Evolutionary conservation across 2,329 filamentous ascomycete species (phyloP).

Genomic region (Fusarium sp.): DNA sequence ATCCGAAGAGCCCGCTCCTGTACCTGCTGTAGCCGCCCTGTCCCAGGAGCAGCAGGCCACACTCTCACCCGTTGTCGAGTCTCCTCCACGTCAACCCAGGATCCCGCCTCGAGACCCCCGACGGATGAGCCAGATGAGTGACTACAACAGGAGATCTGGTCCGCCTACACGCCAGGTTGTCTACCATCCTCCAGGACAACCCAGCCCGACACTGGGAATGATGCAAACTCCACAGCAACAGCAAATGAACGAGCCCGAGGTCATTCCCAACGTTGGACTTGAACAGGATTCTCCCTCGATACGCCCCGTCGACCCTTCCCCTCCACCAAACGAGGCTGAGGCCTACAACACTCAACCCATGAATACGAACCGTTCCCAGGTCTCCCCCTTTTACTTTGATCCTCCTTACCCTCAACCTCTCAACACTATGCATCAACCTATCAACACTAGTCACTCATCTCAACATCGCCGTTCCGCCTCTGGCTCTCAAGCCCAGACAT

Average conservation of each 20-base stretch:
- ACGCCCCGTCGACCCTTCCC: conserved; percentile 52
- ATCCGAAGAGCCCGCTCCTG: conserved; percentile 37
- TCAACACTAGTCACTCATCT: conserved; percentile 24
- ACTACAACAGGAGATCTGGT: conserved; percentile 35
- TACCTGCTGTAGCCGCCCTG: conserved; percentile 24
- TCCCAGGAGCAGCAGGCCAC: conserved; percentile 43
- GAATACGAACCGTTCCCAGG: conserved; percentile 14
- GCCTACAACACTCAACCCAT: conserved; percentile 21
- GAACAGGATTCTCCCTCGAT: conserved; percentile 49
- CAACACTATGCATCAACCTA: conserved; percentile 28
- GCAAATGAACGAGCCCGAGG: conserved; percentile 13
- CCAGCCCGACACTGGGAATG: conserved; percentile 57
- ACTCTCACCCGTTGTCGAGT: conserved; percentile 64
- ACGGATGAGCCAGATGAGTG: conserved; percentile 29
- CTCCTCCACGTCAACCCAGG: conserved; percentile 52
- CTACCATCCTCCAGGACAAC: conserved; percentile 52
- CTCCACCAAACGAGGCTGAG: conserved; percentile 47
- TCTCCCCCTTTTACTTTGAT: conserved; percentile 39
- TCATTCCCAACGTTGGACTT: conserved; percentile 36
- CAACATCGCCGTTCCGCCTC: conserved; percentile 33
- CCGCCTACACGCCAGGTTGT: conserved; percentile 50
- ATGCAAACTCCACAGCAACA: conserved; percentile 36
- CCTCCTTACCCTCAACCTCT: conserved; percentile 42
- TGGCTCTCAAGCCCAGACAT: conserved; percentile 16
- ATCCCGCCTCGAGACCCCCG: conserved; percentile 44